A percentile compares a stretch with the other conserved stretches of the same genome.
Evolutionary conservation across 1,284 basidiomycete species (phyloP).

Genomic region (Violaceomyces palustris): DNA sequence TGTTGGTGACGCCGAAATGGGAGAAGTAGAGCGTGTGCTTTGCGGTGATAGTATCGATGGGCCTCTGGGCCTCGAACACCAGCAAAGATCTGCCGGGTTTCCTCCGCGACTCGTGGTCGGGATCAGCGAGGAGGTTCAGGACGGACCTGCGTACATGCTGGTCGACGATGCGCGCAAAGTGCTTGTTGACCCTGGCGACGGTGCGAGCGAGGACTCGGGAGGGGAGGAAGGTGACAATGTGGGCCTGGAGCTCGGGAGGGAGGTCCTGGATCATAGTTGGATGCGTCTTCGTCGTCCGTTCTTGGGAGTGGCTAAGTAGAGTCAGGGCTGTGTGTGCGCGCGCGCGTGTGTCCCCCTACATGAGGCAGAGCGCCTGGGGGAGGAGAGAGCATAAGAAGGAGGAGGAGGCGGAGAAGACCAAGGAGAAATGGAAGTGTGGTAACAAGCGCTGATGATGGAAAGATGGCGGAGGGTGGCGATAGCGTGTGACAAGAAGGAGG

Average conservation of each 20-base stretch:
- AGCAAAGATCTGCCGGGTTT: not conserved
- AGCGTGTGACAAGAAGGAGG: too few relatives aligned
- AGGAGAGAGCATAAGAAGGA: too few relatives aligned
- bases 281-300: too few relatives aligned
- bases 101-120: constrained; percentile 2
- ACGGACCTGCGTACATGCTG: constrained; percentile 27
- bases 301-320: too few relatives aligned
- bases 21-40: constrained; percentile 35
- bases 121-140: constrained; percentile 12
- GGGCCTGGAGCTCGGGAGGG: constrained; percentile 27
- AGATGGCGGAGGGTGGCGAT: too few relatives aligned
- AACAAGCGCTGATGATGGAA: too few relatives aligned
- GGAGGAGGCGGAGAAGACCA: too few relatives aligned
- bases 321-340: too few relatives aligned
- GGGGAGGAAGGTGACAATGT: constrained; percentile 29
- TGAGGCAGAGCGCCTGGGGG: too few relatives aligned
- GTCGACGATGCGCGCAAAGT: constrained; percentile 27
- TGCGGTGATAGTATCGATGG: constrained; percentile 40
- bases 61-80: constrained; percentile 40
- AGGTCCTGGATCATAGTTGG: constrained; percentile 18
- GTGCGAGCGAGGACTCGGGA: constrained; percentile 17
- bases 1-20: constrained; percentile 18
- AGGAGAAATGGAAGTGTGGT: too few relatives aligned
- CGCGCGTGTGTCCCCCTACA: too few relatives aligned
- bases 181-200: constrained; percentile 20